A percentile compares a stretch with the other conserved stretches of the same genome.
Conservation (phyloP, 306 rosid species). For the Inga leiocalycina region DNA sequence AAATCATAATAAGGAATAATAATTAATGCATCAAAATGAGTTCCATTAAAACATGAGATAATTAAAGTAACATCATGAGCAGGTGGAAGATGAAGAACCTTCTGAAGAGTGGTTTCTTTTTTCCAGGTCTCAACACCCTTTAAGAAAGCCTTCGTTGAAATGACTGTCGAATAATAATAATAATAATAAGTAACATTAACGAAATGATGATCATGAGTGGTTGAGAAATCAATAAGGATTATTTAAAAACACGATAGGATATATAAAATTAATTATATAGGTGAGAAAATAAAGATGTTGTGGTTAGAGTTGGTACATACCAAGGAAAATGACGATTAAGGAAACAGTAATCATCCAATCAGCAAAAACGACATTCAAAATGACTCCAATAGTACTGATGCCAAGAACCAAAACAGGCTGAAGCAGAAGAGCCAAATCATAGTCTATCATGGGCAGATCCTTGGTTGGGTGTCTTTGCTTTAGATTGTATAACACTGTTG, state of each 20-base stretch:
- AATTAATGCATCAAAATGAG: slow-evolving; percentile 3
- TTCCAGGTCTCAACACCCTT: slow-evolving; percentile 79
- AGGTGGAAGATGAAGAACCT: slow-evolving; percentile 46
- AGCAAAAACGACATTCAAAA: slow-evolving; percentile 72
- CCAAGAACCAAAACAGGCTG: slow-evolving; percentile 85
- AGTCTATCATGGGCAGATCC: slow-evolving; percentile 71
- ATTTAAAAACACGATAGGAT: no score
- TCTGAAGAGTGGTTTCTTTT: slow-evolving; percentile 59
- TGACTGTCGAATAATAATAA: slow-evolving; percentile 21
- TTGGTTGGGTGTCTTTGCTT: slow-evolving; percentile 72
- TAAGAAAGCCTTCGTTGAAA: slow-evolving; percentile 58
- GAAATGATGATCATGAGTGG: neutral
- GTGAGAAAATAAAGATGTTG: neutral
- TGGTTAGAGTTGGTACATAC: neutral
- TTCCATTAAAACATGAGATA: neutral
- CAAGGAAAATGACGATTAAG: slow-evolving; percentile 58
- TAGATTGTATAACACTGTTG: slow-evolving; percentile 67
- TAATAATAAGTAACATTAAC: neutral
- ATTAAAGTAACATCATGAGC: neutral
- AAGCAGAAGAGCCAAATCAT: slow-evolving; percentile 72
- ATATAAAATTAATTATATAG: no score
- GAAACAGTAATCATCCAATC: slow-evolving; percentile 79
- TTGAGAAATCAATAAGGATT: neutral
- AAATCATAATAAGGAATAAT: slow-evolving; percentile 31
- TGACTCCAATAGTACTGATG: slow-evolving; percentile 70